Percentiles rank a stretch among this genome's conserved stretches.
Conservation (phyloP, 2,329 filamentous ascomycete genomes). For the Arthroderma sp. region DNA sequence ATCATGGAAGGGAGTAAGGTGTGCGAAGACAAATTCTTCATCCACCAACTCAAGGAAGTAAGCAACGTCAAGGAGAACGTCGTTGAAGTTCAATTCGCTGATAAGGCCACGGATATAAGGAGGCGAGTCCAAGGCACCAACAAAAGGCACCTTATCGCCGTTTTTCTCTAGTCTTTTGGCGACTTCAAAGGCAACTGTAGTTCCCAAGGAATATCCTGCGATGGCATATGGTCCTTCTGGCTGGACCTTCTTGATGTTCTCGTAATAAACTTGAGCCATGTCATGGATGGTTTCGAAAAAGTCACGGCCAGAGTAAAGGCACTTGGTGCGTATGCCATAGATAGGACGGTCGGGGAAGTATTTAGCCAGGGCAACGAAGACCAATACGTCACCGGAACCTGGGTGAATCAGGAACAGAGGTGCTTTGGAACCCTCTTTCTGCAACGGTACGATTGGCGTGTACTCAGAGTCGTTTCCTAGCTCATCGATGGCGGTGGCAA, state of each 20-base stretch:
- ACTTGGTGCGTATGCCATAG: conserved; percentile 34
- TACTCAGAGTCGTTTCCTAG: conserved; percentile 10
- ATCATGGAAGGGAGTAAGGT: conserved; percentile 9
- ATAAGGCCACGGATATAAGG: conserved; percentile 35
- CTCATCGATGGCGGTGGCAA: neutral
- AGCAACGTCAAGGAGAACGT: conserved; percentile 27
- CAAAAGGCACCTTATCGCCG: conserved; percentile 30
- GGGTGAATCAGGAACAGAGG: conserved; percentile 26
- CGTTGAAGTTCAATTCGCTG: conserved; percentile 26
- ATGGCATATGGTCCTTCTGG: conserved; percentile 40
- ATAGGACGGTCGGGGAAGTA: conserved; percentile 31
- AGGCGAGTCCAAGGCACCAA: conserved; percentile 36
- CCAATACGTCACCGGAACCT: conserved; percentile 26
- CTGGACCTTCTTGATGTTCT: conserved; percentile 30
- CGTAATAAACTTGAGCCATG: conserved; percentile 27
- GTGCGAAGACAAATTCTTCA: conserved; percentile 17
- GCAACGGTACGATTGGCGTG: conserved; percentile 20
- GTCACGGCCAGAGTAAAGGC: conserved; percentile 29
- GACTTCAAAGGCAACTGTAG: conserved; percentile 39
- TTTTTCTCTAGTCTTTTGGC: conserved; percentile 31
- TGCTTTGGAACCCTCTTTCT: conserved; percentile 14
- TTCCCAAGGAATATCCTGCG: conserved; percentile 40
- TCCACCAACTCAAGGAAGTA: conserved; percentile 30
- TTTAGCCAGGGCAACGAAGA: conserved; percentile 23
- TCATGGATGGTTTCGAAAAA: conserved; percentile 30